A percentile compares a stretch with the other conserved stretches of the same genome.
phyloP scores from a whole-genome alignment of 129 eudicot species.

The Arctium lappa region DNA sequence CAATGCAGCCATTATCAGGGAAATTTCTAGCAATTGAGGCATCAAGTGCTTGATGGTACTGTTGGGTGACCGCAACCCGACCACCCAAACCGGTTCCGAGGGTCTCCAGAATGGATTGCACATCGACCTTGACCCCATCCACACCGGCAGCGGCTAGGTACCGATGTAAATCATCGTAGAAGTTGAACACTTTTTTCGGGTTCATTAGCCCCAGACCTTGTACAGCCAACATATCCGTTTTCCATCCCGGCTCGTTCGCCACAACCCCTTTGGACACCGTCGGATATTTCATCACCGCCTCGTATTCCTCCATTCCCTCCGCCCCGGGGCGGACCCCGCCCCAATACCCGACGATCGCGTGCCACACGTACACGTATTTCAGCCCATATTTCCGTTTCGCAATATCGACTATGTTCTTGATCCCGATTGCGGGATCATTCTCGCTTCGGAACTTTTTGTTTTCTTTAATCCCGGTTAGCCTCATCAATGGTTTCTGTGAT shows the following conservation, averaged over 20 bases:
- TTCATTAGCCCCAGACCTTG: conserved; percentile 73
- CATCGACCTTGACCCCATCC: conserved; percentile 87
- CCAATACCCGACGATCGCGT: conserved; percentile 82
- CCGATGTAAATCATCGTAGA: conserved; percentile 56
- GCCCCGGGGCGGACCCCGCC: conserved; percentile 80
- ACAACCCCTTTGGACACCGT: conserved; percentile 52
- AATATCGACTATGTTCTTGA: conserved; percentile 57
- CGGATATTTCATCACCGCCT: conserved; percentile 56
- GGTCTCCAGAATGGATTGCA: conserved; percentile 70
- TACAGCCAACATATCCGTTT: conserved; percentile 49
- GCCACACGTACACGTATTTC: conserved; percentile 84
- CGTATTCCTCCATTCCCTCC: conserved; percentile 71
- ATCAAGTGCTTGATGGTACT: conserved; percentile 80
- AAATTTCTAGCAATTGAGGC: conserved; percentile 64
- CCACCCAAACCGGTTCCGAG: conserved; percentile 80
- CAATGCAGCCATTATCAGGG: conserved; percentile 78
- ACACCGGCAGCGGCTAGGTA: conserved; percentile 73
- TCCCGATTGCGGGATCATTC: conserved; percentile 60
- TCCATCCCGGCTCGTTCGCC: conserved; percentile 78
- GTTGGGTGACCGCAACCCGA: conserved; percentile 66
- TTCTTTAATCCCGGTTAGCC: conserved; percentile 84
- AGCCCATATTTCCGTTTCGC: conserved; percentile 59
- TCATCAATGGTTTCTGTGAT: conserved; percentile 34
- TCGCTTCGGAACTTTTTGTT: conserved; percentile 64
- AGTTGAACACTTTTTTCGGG: conserved; percentile 64